Base-by-base conservation (phyloP, 805 yeast genomes). In the Monosporozyma siamensis region DNA sequence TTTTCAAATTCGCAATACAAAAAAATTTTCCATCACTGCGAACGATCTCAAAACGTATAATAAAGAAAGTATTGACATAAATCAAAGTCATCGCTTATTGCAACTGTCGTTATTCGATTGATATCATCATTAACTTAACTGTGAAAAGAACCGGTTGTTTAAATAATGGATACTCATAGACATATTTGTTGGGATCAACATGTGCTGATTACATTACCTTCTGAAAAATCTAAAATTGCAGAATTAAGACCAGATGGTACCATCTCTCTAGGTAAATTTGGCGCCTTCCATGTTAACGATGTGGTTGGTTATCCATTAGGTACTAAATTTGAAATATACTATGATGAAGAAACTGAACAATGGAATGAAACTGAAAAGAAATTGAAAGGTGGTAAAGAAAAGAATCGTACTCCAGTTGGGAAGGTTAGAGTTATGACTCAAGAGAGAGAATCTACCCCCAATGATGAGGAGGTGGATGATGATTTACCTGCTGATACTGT, bases 261-360 rank as follows among this genome's bases (percentile, higher is more conserved):
- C 9, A 72, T 92, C 15, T 76, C 78, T 43, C 69, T 92, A 49
- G 98, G 98, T 2, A 90, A 92, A 59, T 92, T 90, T 63, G 99
- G 99, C 15, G 69, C 82, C 0, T 92, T 92, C 59, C 66, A 72
- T 24, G 86, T 82, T 2, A 77, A 80, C 48, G 82, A 76, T 41
- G 72, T 90, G 10, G 61, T 90, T 32, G 97, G 96, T 3, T 80
- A 70, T 53, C 82, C 88, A 5, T 83, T 75, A 55, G 98, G 97
- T 1, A 90, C 85, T 51, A 77, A 95, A 1, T 92, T 89, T 64
- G 97, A 90, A 56, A 82, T 90, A 35, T 56, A 70, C 23, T 85
- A 78, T 34, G 58, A 58, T 30, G 44, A 30, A 9, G 46, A 42
- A 9, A 31, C 42, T 9, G 29, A 20, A 6, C 17, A 20, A 20